Evolutionary conservation across 345 rosid species (phyloP).

Genomic region (Gossypium stocksii): DNA sequence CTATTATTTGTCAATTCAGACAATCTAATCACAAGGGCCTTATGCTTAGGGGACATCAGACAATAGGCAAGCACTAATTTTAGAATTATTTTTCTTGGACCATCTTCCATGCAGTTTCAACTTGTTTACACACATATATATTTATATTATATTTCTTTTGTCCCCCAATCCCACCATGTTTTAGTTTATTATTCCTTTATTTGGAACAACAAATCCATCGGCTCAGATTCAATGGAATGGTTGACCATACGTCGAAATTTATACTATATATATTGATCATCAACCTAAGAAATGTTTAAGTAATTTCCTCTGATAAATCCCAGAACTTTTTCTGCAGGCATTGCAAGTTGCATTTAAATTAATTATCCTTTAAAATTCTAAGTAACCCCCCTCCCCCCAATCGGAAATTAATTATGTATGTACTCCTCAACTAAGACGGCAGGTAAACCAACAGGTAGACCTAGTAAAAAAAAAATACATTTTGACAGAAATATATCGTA

Average conservation of each 20-base stretch:
- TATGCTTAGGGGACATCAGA: conserved; percentile 33
- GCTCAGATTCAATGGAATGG: conserved; percentile 18
- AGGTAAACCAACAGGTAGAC: no score
- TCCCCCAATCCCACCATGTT: conserved; percentile 30
- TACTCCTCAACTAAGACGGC: no score
- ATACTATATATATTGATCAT: neutral
- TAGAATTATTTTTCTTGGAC: conserved; percentile 20
- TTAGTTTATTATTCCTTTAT: conserved; percentile 25
- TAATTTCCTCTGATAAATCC: no score
- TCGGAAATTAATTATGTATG: no score
- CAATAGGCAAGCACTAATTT: conserved; percentile 19
- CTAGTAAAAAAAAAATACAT: no score
- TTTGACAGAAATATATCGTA: neutral
- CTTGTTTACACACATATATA: neutral
- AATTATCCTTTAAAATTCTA: no score
- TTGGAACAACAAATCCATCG: conserved; percentile 23
- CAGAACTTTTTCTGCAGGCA: no score
- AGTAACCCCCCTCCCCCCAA: no score
- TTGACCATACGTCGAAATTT: conserved; percentile 4
- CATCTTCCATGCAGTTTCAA: neutral
- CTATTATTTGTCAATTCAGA: conserved; percentile 22
- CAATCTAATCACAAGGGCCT: conserved; percentile 19
- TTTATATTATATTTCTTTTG: conserved; percentile 5
- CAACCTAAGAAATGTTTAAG: neutral
- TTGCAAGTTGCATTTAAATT: no score